Evolutionary conservation across 805 yeast species (phyloP).

Genomic region (Tetrapisispora phaffii): DNA sequence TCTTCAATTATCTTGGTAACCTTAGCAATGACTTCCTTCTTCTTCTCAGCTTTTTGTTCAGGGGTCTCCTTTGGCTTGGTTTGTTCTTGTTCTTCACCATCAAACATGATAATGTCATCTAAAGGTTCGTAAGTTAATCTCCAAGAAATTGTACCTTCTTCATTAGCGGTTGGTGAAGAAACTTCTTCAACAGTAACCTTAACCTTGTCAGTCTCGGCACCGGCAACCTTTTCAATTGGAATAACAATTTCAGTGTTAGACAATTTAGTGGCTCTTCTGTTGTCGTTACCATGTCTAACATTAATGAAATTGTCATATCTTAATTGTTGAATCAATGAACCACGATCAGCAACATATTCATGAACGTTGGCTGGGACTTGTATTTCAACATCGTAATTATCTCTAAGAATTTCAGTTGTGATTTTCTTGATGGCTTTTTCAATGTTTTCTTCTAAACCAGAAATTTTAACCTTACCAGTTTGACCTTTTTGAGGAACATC

Average conservation of each 20-base stretch:
- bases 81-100: slow-evolving; percentile 32
- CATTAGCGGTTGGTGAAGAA: slow-evolving; percentile 17
- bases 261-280: slow-evolving; percentile 42
- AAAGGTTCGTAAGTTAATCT: slow-evolving; percentile 40
- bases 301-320: slow-evolving; percentile 44
- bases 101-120: slow-evolving; percentile 23
- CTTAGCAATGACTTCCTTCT: slow-evolving; percentile 36
- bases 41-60: slow-evolving; percentile 39
- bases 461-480: slow-evolving; percentile 43
- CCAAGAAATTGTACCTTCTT: slow-evolving; percentile 47
- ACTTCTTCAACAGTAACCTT: slow-evolving; percentile 40
- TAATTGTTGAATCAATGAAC: slow-evolving; percentile 48
- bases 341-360: slow-evolving; percentile 55
- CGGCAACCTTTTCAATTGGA: slow-evolving; percentile 40
- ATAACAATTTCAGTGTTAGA: slow-evolving; percentile 35
- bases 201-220: slow-evolving; percentile 24
- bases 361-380: slow-evolving; percentile 51
- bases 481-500: slow-evolving; percentile 54
- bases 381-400: slow-evolving; percentile 42
- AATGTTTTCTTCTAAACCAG: slow-evolving; percentile 59
- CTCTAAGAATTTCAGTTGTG: slow-evolving; percentile 44
- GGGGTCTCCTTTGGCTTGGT: slow-evolving; percentile 36
- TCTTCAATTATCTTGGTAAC: slow-evolving; percentile 35
- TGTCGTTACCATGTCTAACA: slow-evolving; percentile 46
- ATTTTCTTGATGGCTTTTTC: slow-evolving; percentile 56